A percentile compares a stretch with the other conserved stretches of the same genome.
phyloP scores from a whole-genome alignment of 441 rosid genomes.

The Gossypium laxum region DNA sequence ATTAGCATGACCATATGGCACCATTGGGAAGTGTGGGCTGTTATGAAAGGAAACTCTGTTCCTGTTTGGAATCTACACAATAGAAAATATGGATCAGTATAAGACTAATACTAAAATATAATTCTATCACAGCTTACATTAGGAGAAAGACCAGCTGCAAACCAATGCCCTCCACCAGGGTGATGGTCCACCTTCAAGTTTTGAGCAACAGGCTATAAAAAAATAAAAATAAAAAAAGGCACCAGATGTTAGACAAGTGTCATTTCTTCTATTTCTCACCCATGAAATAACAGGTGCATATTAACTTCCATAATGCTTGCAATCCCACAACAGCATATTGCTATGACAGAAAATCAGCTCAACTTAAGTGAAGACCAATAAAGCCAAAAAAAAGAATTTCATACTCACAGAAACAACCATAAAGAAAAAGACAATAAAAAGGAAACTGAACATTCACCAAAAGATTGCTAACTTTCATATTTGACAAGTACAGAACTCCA shows the following conservation, averaged over 20 bases:
- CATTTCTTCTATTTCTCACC: background rate
- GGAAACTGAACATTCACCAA: background rate
- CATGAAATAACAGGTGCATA: background rate
- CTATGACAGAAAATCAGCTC: background rate
- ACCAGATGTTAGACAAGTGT: background rate
- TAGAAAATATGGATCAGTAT: conserved; percentile 14
- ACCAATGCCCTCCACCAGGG: conserved; percentile 99
- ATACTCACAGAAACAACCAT: background rate
- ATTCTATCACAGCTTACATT: conserved; percentile 45
- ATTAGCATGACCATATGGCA: conserved; percentile 63
- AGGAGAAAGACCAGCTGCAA: conserved; percentile 99
- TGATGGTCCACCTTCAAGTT: conserved; percentile 89
- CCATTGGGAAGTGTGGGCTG: conserved; percentile 71
- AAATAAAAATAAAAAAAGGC: background rate
- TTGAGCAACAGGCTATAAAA: conserved; percentile 59
- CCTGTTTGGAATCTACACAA: conserved; percentile 63
- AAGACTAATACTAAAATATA: conserved; percentile 6
- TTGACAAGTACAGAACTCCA: background rate
- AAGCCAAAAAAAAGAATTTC: background rate
- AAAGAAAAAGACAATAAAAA: background rate
- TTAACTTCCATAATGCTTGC: background rate
- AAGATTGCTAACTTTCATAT: background rate
- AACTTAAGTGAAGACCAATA: background rate
- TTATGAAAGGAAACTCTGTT: conserved; percentile 54
- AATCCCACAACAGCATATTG: background rate